Conservation (phyloP, 2,329 filamentous ascomycete species). For the Hirsutella minnesotensis region DNA sequence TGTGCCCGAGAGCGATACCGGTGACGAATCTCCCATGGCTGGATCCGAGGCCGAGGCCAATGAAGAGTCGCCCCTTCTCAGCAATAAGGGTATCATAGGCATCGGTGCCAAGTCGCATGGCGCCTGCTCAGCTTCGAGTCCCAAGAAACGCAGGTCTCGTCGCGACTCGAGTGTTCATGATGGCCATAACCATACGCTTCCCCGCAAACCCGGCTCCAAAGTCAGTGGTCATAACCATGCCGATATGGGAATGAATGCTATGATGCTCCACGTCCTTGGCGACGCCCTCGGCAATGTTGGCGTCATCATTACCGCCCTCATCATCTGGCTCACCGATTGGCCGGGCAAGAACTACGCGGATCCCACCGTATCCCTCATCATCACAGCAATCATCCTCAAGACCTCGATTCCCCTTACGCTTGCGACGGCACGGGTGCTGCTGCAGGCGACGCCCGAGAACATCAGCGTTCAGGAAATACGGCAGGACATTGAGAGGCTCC, state of each 20-base stretch:
- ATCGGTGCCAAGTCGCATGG: conserved; percentile 13
- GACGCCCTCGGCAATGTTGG: conserved; percentile 80
- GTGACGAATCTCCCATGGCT: conserved; percentile 32
- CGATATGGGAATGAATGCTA: conserved; percentile 91
- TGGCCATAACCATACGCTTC: conserved; percentile 71
- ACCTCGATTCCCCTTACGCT: conserved; percentile 70
- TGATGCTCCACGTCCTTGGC: conserved; percentile 65
- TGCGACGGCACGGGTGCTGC: conserved; percentile 73
- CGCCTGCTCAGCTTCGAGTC: conserved; percentile 7
- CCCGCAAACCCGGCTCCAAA: conserved; percentile 46
- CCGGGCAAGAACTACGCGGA: conserved; percentile 79
- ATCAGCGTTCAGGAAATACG: conserved; percentile 84
- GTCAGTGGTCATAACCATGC: conserved; percentile 66
- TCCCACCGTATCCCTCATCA: conserved; percentile 83
- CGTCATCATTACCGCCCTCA: conserved; percentile 68
- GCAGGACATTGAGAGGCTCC: conserved; percentile 76
- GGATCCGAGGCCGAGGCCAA: conserved; percentile 28
- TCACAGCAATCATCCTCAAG: conserved; percentile 66
- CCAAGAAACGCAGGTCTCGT: conserved; percentile 17
- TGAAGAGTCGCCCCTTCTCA: conserved; percentile 37
- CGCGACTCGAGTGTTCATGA: conserved; percentile 48
- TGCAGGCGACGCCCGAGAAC: conserved; percentile 86
- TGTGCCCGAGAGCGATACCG: conserved; percentile 40
- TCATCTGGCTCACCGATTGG: conserved; percentile 86
- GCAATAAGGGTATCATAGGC: conserved; percentile 16